Conservation (phyloP, 345 rosid species). For the Noccaea bulbosa region DNA sequence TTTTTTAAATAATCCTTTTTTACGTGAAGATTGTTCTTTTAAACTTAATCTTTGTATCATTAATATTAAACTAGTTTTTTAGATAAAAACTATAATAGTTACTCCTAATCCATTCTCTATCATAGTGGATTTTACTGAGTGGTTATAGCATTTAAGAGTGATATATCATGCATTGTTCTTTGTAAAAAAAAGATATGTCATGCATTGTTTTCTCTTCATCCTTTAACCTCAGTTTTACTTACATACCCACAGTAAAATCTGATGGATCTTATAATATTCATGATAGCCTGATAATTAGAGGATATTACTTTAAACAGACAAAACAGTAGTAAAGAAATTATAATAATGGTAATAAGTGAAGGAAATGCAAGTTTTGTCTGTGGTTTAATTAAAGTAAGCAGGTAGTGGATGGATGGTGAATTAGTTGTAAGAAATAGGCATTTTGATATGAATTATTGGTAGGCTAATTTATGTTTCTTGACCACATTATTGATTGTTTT, state of each 20-base stretch:
- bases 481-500: constrained; percentile 31
- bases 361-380: constrained; percentile 33
- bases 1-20: neutral
- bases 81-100: neutral
- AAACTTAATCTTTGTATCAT: neutral
- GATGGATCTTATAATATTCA: constrained; percentile 1
- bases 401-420: constrained; percentile 36
- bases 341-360: constrained; percentile 30
- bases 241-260: neutral
- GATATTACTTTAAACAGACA: constrained; percentile 21
- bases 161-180: too few relatives aligned
- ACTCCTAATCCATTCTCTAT: neutral
- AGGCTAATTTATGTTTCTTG: constrained; percentile 34
- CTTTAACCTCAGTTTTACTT: neutral
- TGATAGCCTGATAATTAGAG: constrained; percentile 16
- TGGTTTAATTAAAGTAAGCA: constrained; percentile 33
- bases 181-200: too few relatives aligned
- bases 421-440: constrained; percentile 30
- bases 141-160: too few relatives aligned
- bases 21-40: neutral
- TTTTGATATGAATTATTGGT: constrained; percentile 37
- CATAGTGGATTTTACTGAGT: too few relatives aligned
- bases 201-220: neutral
- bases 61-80: neutral
- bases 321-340: neutral